Evolutionary conservation across 2,329 filamentous ascomycete species (phyloP).

Genomic region (Claviceps spartinae): DNA sequence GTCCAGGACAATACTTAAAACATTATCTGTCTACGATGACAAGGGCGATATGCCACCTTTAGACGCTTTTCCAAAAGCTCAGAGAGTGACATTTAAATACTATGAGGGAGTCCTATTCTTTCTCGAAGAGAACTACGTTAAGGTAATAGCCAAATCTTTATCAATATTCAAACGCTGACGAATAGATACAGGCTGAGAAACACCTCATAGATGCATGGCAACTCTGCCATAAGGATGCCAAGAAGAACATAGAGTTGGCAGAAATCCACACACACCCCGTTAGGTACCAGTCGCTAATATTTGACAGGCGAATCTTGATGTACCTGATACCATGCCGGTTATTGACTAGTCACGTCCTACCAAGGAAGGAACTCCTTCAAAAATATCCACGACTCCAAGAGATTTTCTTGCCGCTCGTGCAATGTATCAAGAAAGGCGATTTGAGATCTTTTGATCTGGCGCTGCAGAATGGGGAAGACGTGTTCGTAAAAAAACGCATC

Average conservation of each 20-base stretch:
- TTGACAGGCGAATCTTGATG: conserved; percentile 67
- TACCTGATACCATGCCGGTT: conserved; percentile 92
- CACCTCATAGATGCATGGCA: conserved; percentile 68
- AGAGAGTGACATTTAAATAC: conserved; percentile 92
- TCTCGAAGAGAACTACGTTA: conserved; percentile 80
- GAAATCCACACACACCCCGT: neutral
- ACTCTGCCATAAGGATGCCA: conserved; percentile 61
- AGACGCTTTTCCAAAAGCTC: conserved; percentile 70
- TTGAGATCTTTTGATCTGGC: conserved; percentile 74
- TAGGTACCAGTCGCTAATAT: conserved; percentile 10
- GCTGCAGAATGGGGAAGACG: conserved; percentile 69
- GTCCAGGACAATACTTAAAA: conserved; percentile 78
- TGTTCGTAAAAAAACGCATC: conserved; percentile 84
- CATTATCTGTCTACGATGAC: conserved; percentile 58
- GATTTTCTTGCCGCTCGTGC: conserved; percentile 65
- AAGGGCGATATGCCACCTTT: conserved; percentile 68
- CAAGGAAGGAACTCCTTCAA: conserved; percentile 54
- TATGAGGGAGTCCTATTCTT: conserved; percentile 91
- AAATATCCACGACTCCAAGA: conserved; percentile 63
- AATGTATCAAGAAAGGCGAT: conserved; percentile 70
- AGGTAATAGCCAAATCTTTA: conserved; percentile 32
- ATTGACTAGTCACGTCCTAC: conserved; percentile 75
- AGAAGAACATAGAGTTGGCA: conserved; percentile 66
- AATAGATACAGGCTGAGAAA: conserved; percentile 50
- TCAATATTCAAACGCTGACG: neutral